Evolutionary conservation across 169 alveolate species (phyloP).

Genomic region (Fabrea salina): DNA sequence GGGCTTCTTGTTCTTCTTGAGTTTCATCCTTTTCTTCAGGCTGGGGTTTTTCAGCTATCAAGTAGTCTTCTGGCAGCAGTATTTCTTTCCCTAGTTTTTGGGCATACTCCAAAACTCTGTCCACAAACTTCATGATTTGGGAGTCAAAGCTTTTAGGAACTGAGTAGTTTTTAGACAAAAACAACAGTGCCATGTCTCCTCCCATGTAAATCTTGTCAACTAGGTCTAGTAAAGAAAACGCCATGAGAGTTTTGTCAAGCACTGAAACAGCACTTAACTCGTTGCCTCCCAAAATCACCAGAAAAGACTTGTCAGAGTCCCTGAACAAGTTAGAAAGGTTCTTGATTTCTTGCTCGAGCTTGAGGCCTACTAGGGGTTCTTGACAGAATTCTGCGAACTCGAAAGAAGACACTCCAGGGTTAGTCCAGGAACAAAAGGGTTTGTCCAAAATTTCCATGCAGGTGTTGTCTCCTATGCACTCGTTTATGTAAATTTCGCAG

Average conservation of each 20-base stretch:
- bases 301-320: not conserved
- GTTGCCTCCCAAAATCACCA: not conserved
- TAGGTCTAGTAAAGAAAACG: not conserved
- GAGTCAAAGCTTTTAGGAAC: not conserved
- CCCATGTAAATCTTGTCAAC: constrained; percentile 15
- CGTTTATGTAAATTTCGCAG: constrained; percentile 20
- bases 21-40: not conserved
- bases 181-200: not conserved
- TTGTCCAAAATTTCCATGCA: not conserved
- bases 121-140: not conserved
- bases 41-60: not conserved
- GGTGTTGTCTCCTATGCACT: not conserved
- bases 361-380: constrained; percentile 11
- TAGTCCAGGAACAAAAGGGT: not conserved
- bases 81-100: not conserved
- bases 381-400: not conserved
- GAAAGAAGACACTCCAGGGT: constrained; percentile 33
- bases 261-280: not conserved
- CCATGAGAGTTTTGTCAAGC: constrained; percentile 1
- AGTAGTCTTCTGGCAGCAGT: constrained; percentile 8
- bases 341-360: constrained; percentile 16
- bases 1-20: not conserved
- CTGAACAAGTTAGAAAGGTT: not conserved
- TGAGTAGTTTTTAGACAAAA: not conserved
- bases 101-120: not conserved